Conservation (phyloP, 169 alveolate genomes). For the Cryptosporidium andersoni region DNA sequence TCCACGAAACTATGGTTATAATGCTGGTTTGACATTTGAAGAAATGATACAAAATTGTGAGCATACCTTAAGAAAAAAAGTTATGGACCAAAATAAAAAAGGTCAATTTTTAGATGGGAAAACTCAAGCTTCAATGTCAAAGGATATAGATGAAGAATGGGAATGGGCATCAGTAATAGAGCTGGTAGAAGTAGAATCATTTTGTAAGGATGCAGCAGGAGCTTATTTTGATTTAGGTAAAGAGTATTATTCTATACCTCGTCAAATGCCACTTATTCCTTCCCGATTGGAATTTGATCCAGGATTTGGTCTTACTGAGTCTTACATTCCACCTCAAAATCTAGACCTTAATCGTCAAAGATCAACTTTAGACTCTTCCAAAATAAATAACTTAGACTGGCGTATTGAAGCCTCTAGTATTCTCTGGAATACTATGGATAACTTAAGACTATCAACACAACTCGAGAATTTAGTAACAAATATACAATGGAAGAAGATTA, state of each 20-base stretch:
- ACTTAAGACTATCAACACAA: slow-evolving; percentile 11
- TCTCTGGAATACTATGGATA: slow-evolving; percentile 53
- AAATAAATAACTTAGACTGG: slow-evolving; percentile 30
- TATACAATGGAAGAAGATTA: slow-evolving; percentile 57
- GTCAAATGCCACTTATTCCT: slow-evolving; percentile 27
- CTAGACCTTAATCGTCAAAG: slow-evolving; percentile 38
- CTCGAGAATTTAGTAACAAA: slow-evolving; percentile 36
- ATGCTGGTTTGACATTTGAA: slow-evolving; percentile 21
- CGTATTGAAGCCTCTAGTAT: slow-evolving; percentile 44
- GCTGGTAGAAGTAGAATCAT: slow-evolving; percentile 22
- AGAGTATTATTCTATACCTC: slow-evolving; percentile 33
- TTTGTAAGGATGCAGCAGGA: slow-evolving; percentile 67
- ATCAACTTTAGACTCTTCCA: slow-evolving; percentile 12
- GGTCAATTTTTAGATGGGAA: neutral
- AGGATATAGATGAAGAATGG: slow-evolving; percentile 37
- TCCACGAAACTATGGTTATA: slow-evolving; percentile 49
- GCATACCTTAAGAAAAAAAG: slow-evolving; percentile 12
- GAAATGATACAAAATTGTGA: slow-evolving; percentile 36
- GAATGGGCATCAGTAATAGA: slow-evolving; percentile 20
- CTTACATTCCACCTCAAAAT: slow-evolving; percentile 18
- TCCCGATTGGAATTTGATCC: slow-evolving; percentile 29
- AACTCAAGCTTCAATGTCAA: neutral
- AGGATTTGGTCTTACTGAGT: slow-evolving; percentile 14
- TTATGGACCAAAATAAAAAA: slow-evolving; percentile 11
- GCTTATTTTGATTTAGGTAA: slow-evolving; percentile 28